Evolutionary conservation across 768 basidiomycete species (phyloP), one percentile per base, ranked within the genome.

Genomic region (Lactarius trivialis): DNA sequence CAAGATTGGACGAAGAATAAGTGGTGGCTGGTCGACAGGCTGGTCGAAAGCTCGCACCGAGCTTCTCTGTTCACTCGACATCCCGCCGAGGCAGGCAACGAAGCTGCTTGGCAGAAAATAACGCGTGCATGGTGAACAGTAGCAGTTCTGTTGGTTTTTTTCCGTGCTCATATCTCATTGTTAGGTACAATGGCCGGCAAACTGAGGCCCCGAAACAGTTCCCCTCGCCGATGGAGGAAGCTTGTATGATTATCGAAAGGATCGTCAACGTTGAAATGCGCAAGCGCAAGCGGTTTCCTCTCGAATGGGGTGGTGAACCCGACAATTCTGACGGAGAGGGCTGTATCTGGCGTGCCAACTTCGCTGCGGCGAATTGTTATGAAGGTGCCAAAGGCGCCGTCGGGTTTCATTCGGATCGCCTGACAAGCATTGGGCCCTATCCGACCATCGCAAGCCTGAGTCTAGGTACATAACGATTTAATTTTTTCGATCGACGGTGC

Each of bases 401-500:
- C 3, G 91, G 91, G 0, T 85, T 82, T 69, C 91, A 93, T 70
- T 85, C 90, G 4, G 91, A 93, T 71, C 87, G 88, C 58, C 72
- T 90, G 58, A 90, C 90, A 0, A 86, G 88, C 73, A 76, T 93
- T 7, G 91, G 91, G 11, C 91, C 91, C 15, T 91, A 86, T 72
- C 85, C 89, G 6, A 92, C 91, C 0, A 93, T 93, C 66, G 91
- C 91, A 11, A 92, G 90, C 12, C 72, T 93, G 54, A 91, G 89
- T 70, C 80, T 93, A 14, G 90, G 90, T 85, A 56, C 65, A 79
- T 67, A 30, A 50, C 34, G 9, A 11, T 32, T 4, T 15, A 11
- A 37, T 45, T 12, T 8, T 11, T 45, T 26, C 48, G 26, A 2
- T 15, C 28, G 43, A 15, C 53, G 51, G 52, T 41, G 37, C 39